phyloP scores from a whole-genome alignment of 371 early-diverging fungal genomes.

The Actinomucor elegans region DNA sequence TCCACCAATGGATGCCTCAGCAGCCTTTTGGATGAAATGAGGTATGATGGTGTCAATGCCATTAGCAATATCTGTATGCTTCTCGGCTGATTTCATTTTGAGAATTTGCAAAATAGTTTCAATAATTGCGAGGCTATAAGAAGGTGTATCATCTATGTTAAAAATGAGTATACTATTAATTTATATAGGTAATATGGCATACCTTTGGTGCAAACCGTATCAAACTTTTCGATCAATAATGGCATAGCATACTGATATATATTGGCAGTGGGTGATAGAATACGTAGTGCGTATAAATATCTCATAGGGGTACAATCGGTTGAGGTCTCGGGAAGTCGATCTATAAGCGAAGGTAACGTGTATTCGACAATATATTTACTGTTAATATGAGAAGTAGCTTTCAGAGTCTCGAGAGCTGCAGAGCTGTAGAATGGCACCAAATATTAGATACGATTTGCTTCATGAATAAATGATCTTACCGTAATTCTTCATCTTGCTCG shows the following conservation, averaged over 20 bases:
- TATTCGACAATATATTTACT: conserved; percentile 28
- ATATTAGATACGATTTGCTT: too few species aligned
- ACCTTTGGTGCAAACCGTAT: conserved; percentile 36
- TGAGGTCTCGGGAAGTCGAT: conserved; percentile 23
- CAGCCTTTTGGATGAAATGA: conserved; percentile 43
- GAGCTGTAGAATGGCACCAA: conserved; percentile 7
- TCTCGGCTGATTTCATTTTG: conserved; percentile 35
- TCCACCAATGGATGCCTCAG: conserved; percentile 40
- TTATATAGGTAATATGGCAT: background rate
- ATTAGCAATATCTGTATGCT: conserved; percentile 48
- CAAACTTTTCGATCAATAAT: conserved; percentile 34
- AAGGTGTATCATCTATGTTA: conserved; percentile 16
- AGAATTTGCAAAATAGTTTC: conserved; percentile 44
- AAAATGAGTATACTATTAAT: background rate
- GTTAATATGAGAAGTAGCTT: conserved; percentile 20
- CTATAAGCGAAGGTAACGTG: conserved; percentile 37
- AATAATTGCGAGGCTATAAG: conserved; percentile 49
- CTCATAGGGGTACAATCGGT: conserved; percentile 9
- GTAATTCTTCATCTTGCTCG: conserved; percentile 53
- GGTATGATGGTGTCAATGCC: conserved; percentile 47
- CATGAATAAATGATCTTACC: too few species aligned
- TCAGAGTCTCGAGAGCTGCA: conserved; percentile 33
- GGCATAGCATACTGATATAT: conserved; percentile 30
- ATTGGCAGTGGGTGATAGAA: conserved; percentile 24
- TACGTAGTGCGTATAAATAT: conserved; percentile 27